These are phyloP conservation scores for Claviceps arundinis DNA, from an alignment of 2,329 filamentous ascomycete genomes.

Conservation along the genomic window DNA sequence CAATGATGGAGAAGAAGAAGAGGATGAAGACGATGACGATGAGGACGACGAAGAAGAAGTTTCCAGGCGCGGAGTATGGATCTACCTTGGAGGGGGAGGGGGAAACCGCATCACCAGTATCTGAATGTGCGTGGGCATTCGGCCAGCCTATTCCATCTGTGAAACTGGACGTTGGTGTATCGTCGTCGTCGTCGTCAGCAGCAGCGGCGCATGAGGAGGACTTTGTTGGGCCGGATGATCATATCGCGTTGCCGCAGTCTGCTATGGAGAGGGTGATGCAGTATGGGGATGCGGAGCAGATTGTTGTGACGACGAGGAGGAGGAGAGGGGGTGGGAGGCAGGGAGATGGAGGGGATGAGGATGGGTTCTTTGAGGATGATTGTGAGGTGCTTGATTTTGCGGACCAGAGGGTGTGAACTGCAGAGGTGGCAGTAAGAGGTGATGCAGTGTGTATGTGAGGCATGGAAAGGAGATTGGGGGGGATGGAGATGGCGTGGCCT, in stretches of 20 bases:
- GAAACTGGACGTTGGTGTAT: slow-evolving; percentile 38
- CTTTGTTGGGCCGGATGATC: slow-evolving; percentile 36
- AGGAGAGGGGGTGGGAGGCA: slow-evolving; percentile 45
- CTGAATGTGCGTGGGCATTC: slow-evolving; percentile 40
- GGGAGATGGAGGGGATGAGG: slow-evolving; percentile 45
- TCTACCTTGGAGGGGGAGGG: neutral
- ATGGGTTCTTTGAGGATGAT: slow-evolving; percentile 84
- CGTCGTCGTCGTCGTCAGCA: slow-evolving; percentile 2
- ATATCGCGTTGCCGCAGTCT: slow-evolving; percentile 46
- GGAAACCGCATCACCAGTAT: neutral
- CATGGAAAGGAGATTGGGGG: too few species aligned
- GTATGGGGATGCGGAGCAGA: slow-evolving; percentile 55
- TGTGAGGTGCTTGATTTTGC: slow-evolving; percentile 87
- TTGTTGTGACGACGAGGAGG: slow-evolving; percentile 69
- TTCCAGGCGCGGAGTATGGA: neutral
- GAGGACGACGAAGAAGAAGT: slow-evolving; percentile 19
- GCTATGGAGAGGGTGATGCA: slow-evolving; percentile 51
- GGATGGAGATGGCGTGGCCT: too few species aligned
- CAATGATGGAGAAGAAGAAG: slow-evolving; percentile 20
- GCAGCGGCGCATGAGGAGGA: slow-evolving; percentile 33
- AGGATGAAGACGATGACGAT: slow-evolving; percentile 23
- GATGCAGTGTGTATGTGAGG: too few species aligned
- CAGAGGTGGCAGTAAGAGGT: neutral
- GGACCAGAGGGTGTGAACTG: slow-evolving; percentile 44
- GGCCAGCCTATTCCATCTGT: slow-evolving; percentile 38